Conservation (phyloP, 345 rosid species). For the Conringia planisiliqua region DNA sequence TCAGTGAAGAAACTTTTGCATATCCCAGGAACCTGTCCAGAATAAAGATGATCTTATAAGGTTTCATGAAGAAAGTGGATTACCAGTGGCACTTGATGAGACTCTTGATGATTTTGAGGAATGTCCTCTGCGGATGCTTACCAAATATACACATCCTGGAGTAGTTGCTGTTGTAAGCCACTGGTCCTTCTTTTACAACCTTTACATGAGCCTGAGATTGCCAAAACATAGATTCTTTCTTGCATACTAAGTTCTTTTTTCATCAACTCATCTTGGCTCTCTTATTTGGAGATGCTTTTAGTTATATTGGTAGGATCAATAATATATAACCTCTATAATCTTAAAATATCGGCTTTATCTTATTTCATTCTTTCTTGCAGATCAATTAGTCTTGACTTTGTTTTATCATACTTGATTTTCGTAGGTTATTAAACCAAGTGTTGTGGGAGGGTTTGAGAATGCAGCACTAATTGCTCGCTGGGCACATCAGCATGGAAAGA, state of each 20-base stretch:
- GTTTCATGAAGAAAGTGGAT: conserved; percentile 84
- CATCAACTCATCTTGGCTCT: not conserved
- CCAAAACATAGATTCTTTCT: not conserved
- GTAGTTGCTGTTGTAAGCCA: conserved; percentile 83
- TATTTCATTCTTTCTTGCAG: not conserved
- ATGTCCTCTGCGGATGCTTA: conserved; percentile 56
- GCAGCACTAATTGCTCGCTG: conserved; percentile 70
- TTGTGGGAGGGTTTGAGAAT: conserved; percentile 86
- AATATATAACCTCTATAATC: not conserved
- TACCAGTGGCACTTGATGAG: conserved; percentile 94
- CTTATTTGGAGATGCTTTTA: not conserved
- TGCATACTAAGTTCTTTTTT: not conserved
- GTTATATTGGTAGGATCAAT: not conserved
- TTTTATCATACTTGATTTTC: conserved; percentile 7
- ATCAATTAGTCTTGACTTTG: conserved; percentile 1
- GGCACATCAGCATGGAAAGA: conserved; percentile 82
- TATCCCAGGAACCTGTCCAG: conserved; percentile 84
- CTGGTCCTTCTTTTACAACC: conserved; percentile 1
- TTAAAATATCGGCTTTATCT: not conserved
- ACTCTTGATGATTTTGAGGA: conserved; percentile 55
- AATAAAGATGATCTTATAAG: conserved; percentile 65
- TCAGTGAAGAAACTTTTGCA: conserved; percentile 6
- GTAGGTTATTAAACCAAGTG: conserved; percentile 90
- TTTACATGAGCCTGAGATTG: conserved; percentile 9
- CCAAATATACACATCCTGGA: conserved; percentile 65